Percentiles rank a stretch among this genome's conserved stretches.
These are phyloP conservation scores for Metarhizium sp. DNA, from an alignment of 2,329 filamentous ascomycete species.

Conservation along the genomic window DNA sequence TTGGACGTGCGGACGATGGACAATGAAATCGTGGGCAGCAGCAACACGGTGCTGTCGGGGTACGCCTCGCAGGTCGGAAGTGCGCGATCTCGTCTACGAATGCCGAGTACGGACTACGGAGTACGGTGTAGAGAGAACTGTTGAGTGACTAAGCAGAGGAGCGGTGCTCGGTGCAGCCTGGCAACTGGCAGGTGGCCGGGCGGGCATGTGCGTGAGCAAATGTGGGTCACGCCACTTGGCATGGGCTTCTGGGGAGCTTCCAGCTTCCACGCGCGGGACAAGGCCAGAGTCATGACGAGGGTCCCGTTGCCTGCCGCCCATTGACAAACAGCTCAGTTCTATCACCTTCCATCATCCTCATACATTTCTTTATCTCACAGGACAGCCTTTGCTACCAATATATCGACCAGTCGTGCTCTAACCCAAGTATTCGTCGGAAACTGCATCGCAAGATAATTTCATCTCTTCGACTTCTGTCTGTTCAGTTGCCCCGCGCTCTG, in stretches of 20 bases:
- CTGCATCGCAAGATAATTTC: too few species aligned
- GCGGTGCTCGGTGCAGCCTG: too few species aligned
- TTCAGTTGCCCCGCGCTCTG: not conserved
- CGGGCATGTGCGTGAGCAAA: too few species aligned
- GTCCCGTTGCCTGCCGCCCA: slow-evolving; percentile 7
- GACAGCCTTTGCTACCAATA: not conserved
- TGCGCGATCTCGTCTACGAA: not conserved
- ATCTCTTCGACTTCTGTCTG: not conserved
- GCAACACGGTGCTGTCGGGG: too few species aligned
- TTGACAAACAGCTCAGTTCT: not conserved
- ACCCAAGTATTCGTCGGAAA: too few species aligned
- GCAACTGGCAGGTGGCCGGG: too few species aligned
- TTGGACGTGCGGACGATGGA: not conserved
- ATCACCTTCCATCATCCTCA: not conserved
- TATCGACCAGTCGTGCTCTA: too few species aligned
- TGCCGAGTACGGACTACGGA: not conserved
- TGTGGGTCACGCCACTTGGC: not conserved
- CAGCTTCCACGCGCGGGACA: not conserved
- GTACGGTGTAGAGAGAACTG: not conserved
- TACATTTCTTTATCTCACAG: not conserved
- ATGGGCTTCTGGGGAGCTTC: not conserved
- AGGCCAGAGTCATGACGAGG: slow-evolving; percentile 8
- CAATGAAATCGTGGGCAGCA: too few species aligned
- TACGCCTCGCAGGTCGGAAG: too few species aligned
- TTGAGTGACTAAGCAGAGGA: not conserved